phyloP scores from a whole-genome alignment of 306 rosid genomes.

The Castanea sativa region DNA sequence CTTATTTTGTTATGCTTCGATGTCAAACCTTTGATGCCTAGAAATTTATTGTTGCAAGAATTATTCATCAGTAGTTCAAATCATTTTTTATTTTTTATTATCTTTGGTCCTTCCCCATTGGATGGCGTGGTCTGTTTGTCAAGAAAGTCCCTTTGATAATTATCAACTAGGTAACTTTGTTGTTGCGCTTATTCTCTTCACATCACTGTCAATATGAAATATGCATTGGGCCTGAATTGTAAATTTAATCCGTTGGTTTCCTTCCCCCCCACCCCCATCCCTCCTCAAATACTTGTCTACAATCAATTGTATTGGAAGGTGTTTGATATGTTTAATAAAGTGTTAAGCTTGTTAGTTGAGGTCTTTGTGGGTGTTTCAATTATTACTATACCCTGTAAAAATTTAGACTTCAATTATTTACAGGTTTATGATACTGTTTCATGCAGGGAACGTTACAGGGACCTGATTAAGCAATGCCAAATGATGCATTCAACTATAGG shows the following conservation, averaged over 20 bases:
- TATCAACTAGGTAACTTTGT: not conserved
- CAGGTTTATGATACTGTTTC: constrained; percentile 13
- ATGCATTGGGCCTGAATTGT: not conserved
- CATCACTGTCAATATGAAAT: not conserved
- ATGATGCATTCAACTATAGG: constrained; percentile 88
- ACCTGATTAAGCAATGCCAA: constrained; percentile 82
- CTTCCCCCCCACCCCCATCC: too few species aligned
- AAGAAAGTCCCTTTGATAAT: not conserved
- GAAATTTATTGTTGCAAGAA: not conserved
- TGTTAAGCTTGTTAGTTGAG: not conserved
- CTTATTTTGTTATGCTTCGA: not conserved
- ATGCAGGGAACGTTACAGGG: constrained; percentile 76
- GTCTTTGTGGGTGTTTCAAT: constrained; percentile 15
- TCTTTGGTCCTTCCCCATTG: not conserved
- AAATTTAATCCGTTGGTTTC: not conserved
- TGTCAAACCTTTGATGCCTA: not conserved
- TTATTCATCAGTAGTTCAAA: not conserved
- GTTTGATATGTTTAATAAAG: not conserved
- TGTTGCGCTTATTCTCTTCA: not conserved
- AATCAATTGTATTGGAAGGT: not conserved
- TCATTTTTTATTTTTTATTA: not conserved
- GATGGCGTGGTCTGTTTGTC: constrained; percentile 17
- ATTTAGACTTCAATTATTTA: constrained; percentile 20
- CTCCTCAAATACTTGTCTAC: too few species aligned
- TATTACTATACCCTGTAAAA: constrained; percentile 6